Base-by-base conservation (phyloP, 1,284 basidiomycete species). In the Apiotrichum brassicae region DNA sequence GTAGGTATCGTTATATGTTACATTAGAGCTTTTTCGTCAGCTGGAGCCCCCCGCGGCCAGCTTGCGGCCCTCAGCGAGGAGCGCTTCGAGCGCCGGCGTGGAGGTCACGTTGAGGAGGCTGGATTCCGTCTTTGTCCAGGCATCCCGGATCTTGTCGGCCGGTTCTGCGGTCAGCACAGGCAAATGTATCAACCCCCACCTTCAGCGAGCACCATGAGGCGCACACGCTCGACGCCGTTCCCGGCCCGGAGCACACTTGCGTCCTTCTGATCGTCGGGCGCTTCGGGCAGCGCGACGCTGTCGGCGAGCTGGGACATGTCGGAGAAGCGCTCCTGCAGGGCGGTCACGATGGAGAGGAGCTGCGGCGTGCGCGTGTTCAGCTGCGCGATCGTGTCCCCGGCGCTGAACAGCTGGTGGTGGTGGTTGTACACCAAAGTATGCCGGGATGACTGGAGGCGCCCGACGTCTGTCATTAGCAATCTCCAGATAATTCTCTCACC, bases 341-440 rank as follows among this genome's bases (percentile, higher is more conserved):
- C 56, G 11, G 64, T 64, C 18, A 74, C 64, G 46, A 74, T 72
- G 2, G 57, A 54, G n/a, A 73, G 54, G 7, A 74, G 63, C 53
- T 74, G 65, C 3, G 72, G 72, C 23, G 71, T 74, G 19, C 66
- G 65, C 9, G 64, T 62, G 49, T 73, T 72, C 22, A 74, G 59
- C 24, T 58, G 48, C n/a, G 64, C 60, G 35, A 74, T 74, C 1
- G 70, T 70, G 48, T 72, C 68, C 14, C 70, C 70, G 1, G 72
- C 72, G 26, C 57, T 57, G 57, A 74, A 74, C 7, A 74, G 63
- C 66, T 74, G 69, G 53, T 72, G 69, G 59, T 74, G 72, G 50
- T 74, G 72, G 47, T 74, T 72, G 56, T 74, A 74, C 16, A 74
- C 72, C 7, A 74, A 55, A 26, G 62, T 61, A 51, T 74, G 68